Base-by-base conservation (phyloP, 257 asterid species). In the Cordia subcordata region DNA sequence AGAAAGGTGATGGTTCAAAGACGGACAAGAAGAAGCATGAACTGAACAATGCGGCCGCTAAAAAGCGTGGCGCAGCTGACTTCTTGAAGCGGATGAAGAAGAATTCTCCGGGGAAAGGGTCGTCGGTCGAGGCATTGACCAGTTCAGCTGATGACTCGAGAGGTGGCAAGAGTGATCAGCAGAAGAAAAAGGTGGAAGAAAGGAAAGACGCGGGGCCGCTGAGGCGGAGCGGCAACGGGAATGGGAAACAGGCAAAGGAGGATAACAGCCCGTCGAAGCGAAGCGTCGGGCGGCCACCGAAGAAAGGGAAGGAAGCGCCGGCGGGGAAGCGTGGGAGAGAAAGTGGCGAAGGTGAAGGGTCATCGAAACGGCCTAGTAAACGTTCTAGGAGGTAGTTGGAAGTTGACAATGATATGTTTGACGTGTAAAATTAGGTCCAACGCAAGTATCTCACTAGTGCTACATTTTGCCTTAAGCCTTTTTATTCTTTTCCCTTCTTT, bases 51-150 rank as follows among this genome's bases (percentile, higher is more conserved):
- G 33, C 62, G 13, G 18, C 11, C 0, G 22, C 47, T 0, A 76
- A 77, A 47, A 73, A 69, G 64, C 57, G 74, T 3, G 63, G 83
- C 6, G 80, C 72, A 1, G 77, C 83, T 0, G 72, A 73, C 67
- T 77, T 69, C 61, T 63, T 69, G 65, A 63, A 69, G 22, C 63
- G 75, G 37, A 69, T 74, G 16, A 69, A 74, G 64, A 65, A 69
- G 65, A 65, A 55, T 37, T 75, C 78, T 4, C 75, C 72, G 0
- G 55, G 67, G 8, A 73, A 69, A 52, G 78, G 58, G 11, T 21
- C 73, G 0, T 18, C 54, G 1, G 57, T 54, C 49, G 79, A 77
- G 50, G 27, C 74, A 17, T 17, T 53, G 5, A 75, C 67, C 54
- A 57, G 56, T 35, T 23, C 74, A 0, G 44, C 47, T 0, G 72